Base-by-base conservation (phyloP, 306 rosid genomes). In the Pyrus bretschneideri region DNA sequence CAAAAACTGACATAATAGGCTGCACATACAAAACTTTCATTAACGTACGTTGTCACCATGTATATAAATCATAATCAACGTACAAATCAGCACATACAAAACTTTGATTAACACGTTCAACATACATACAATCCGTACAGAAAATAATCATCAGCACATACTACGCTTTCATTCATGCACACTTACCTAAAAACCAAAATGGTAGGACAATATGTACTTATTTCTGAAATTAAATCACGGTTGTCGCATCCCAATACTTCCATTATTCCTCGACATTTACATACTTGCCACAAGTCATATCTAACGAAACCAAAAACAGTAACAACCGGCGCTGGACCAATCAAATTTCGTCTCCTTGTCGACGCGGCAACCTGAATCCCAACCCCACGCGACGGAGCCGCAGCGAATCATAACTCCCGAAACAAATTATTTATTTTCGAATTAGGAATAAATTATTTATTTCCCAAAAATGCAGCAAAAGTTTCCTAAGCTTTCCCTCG, bases 401-500 rank as follows among this genome's bases (percentile, higher is more conserved):
- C 25, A 58, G 8, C 21, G 11, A 4, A 63, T 46, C 71, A 7
- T 5, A 3, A 14, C 55, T 27, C 38, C 12, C 0, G 19, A 13
- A 25, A 62, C 31, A 31, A 11, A 64, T 30, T 51, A 70, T 21
- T 13, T 25, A 25, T 25, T 25, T 23, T 5, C 1, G 42, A 63
- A 19, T 29, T 29, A 63, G 8, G 19, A 8, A 66, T 42, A 42
- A 42, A 57, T 5, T 68, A 22, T 10, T 10, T 13, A 40, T 42
- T 68, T 69, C 52, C 75, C 69, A 69, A 77, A 58, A 59, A 67
- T 69, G 70, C 46, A n/a, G 60, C 33, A 33, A 59, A 33, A 17
- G 55, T 49, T 77, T 69, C n/a, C 75, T 60, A 4, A 35, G 62
- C 42, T 76, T 76, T 58, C 75, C 75, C 68, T 44, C 75, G 55